Conservation (phyloP, 768 basidiomycete species). For the Hysterangium stoloniferum region DNA sequence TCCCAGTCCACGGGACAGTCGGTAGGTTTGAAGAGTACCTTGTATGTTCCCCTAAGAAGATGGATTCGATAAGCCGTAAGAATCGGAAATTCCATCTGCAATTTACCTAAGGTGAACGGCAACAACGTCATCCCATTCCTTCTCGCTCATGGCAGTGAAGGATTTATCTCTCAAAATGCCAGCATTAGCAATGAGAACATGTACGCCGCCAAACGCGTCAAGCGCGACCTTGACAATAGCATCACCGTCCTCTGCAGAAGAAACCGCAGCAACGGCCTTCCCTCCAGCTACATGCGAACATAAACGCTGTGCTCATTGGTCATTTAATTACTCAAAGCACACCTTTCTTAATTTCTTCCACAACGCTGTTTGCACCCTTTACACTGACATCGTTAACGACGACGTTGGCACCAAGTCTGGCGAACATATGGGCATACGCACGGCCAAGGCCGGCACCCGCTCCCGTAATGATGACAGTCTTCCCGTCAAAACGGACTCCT, state of each 20-base stretch:
- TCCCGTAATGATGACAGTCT: slow-evolving; percentile 92
- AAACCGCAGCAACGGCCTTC: slow-evolving; percentile 74
- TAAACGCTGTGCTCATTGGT: neutral
- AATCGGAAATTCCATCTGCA: neutral
- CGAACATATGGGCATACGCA: slow-evolving; percentile 87
- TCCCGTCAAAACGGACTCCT: slow-evolving; percentile 73
- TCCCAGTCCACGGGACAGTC: neutral
- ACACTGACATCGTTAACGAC: slow-evolving; percentile 93
- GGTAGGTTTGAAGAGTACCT: slow-evolving; percentile 36
- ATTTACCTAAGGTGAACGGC: slow-evolving; percentile 68
- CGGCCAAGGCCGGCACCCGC: slow-evolving; percentile 93
- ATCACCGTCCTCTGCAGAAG: slow-evolving; percentile 89
- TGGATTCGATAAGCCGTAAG: neutral
- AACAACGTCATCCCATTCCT: slow-evolving; percentile 92
- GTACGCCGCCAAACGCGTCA: slow-evolving; percentile 81
- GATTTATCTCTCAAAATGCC: slow-evolving; percentile 93
- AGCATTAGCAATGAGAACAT: slow-evolving; percentile 87
- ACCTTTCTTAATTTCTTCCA: slow-evolving; percentile 82
- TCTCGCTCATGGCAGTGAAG: slow-evolving; percentile 79
- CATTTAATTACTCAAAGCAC: slow-evolving; percentile 15
- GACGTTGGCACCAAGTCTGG: slow-evolving; percentile 88
- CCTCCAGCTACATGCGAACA: slow-evolving; percentile 61
- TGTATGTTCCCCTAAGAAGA: slow-evolving; percentile 66
- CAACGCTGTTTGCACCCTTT: slow-evolving; percentile 76
- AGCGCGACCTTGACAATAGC: slow-evolving; percentile 80